Conservation (phyloP, 2,329 filamentous ascomycete species). For the Rhinocladiella mackenziei region DNA sequence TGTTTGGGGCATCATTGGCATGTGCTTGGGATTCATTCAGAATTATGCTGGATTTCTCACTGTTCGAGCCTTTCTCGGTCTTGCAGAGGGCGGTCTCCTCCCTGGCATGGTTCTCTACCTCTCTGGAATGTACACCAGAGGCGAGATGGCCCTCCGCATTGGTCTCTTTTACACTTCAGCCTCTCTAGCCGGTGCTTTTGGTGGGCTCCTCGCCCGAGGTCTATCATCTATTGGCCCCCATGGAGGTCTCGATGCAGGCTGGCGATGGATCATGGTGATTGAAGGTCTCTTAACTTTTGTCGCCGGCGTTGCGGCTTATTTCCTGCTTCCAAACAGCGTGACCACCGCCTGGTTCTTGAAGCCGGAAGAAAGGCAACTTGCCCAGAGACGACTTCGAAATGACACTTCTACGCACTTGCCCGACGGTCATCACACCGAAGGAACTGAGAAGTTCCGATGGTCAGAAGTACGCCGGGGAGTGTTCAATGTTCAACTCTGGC, state of each 20-base stretch:
- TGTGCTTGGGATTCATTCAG: conserved; percentile 20
- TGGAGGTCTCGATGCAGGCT: conserved; percentile 46
- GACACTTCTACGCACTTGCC: conserved; percentile 64
- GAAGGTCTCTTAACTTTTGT: conserved; percentile 37
- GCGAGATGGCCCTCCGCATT: conserved; percentile 71
- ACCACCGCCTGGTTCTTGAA: conserved; percentile 70
- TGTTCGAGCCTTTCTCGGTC: conserved; percentile 46
- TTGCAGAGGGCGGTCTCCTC: conserved; percentile 41
- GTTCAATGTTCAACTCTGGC: conserved; percentile 71
- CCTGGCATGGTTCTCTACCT: conserved; percentile 45
- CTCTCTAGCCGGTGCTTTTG: conserved; percentile 77
- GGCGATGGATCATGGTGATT: conserved; percentile 25
- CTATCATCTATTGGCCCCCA: conserved; percentile 72
- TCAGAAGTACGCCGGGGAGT: conserved; percentile 66
- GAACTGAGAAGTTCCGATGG: conserved; percentile 66
- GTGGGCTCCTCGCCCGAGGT: conserved; percentile 75
- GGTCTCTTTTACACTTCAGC: conserved; percentile 82
- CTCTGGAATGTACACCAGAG: conserved; percentile 61
- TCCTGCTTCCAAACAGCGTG: conserved; percentile 74
- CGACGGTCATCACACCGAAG: conserved; percentile 46
- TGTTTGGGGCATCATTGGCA: conserved; percentile 17
- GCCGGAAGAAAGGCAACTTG: conserved; percentile 64
- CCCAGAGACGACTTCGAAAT: conserved; percentile 63
- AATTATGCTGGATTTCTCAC: conserved; percentile 46
- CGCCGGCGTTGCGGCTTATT: conserved; percentile 36